These are phyloP conservation scores for Aureobasidium musti DNA, from an alignment of 2,329 filamentous ascomycete species.

Conservation along the genomic window DNA sequence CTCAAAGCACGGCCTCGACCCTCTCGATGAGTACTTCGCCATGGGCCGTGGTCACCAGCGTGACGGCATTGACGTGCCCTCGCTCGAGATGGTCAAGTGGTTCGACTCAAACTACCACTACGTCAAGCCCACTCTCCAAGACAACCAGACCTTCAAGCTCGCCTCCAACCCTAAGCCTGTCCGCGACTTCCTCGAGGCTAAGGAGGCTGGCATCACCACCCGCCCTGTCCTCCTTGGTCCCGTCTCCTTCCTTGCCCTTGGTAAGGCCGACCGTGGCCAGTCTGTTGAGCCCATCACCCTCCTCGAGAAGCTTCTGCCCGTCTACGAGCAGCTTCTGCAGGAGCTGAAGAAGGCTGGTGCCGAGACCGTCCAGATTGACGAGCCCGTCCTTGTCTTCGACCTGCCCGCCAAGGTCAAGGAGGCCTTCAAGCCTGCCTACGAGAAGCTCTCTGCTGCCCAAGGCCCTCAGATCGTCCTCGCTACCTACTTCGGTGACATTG, in stretches of 20 bases:
- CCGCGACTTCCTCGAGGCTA: constrained; percentile 91
- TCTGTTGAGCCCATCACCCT: constrained; percentile 90
- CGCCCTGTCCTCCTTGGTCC: constrained; percentile 94
- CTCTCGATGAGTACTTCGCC: constrained; percentile 97
- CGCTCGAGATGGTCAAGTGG: constrained; percentile 98
- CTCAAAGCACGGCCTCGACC: constrained; percentile 81
- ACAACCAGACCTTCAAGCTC: constrained; percentile 96
- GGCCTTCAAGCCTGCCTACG: constrained; percentile 97
- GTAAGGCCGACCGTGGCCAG: constrained; percentile 95
- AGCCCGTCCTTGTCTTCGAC: constrained; percentile 95
- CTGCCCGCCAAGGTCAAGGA: constrained; percentile 86
- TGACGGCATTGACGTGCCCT: constrained; percentile 85
- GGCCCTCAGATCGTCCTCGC: constrained; percentile 87
- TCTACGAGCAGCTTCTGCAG: constrained; percentile 89
- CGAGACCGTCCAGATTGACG: constrained; percentile 96
- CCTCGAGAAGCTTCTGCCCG: constrained; percentile 86
- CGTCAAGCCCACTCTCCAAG: constrained; percentile 97
- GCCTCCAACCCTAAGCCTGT: constrained; percentile 87
- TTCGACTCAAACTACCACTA: constrained; percentile 99
- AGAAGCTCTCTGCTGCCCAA: constrained; percentile 75
- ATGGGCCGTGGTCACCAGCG: constrained; percentile 99
- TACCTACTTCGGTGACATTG: constrained; percentile 99
- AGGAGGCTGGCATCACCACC: constrained; percentile 91
- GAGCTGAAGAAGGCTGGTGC: constrained; percentile 96
- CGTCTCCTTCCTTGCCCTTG: constrained; percentile 95